Base-by-base conservation (phyloP, 2,329 filamentous ascomycete genomes). In the Cladorrhinum sp. region DNA sequence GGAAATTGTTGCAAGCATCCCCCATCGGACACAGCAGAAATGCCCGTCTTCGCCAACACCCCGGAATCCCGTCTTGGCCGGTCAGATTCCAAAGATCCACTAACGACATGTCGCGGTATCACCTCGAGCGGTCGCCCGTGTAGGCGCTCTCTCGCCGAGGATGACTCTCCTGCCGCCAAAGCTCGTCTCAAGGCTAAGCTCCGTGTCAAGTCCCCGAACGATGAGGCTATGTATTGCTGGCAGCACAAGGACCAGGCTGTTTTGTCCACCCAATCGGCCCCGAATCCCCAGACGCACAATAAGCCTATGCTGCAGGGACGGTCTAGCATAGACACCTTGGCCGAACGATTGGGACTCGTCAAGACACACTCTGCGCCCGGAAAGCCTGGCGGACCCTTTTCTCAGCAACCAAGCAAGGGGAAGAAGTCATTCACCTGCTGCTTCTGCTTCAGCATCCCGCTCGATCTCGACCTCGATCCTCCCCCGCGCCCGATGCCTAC, bases 161-260 rank as follows among this genome's bases (percentile, higher is more conserved):
- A 64, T 67, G 74, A 59, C 62, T 68, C 61, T 55, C 72, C 70
- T 68, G 62, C 66, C 61, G 67, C 63, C 62, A 69, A 64, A 61
- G 68, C 66, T 56, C 62, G 57, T 38, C 48, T 61, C 8, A 71
- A 66, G 64, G 61, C 72, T 69, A 64, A 68, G 22, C 69, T 75
- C 13, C 72, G 77, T 68, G 75, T 78, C 5, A 76, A 78, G 58
- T 81, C 85, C 62, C 80, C 83, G 1, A 76, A 78, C 59, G 81
- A 85, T 52, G 82, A 85, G 62, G 79, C 76, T n/a, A 83, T 88
- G 54, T 97, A 92, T 76, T 98, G 93, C 79, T 96, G 91, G 89
- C 92, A 97, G 73, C 95, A 99, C 78, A 93, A 91, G 72, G 91
- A 95, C 60, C 95, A 99, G 74, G 91, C 91, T 59, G 71, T 72